These are phyloP conservation scores for Arachis stenosperma DNA, from an alignment of 306 rosid genomes.

Conservation along the genomic window DNA sequence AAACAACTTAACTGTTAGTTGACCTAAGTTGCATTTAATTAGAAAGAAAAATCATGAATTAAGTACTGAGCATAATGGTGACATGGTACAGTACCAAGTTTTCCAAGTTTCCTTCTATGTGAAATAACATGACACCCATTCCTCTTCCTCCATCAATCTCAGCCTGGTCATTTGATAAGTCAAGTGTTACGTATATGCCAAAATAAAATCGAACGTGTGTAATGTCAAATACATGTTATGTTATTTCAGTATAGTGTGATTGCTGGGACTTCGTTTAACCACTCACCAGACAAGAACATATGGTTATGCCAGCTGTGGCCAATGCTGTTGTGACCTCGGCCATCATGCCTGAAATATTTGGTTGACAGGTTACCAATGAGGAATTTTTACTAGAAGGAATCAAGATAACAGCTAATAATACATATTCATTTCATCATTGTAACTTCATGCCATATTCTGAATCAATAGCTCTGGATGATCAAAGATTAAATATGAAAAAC, in stretches of 20 bases:
- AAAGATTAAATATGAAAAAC: constrained; percentile 2
- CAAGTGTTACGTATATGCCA: constrained; percentile 32
- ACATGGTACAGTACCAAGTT: constrained; percentile 64
- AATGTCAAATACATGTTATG: constrained; percentile 18
- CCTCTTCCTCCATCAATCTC: constrained; percentile 97
- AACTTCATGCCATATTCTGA: constrained; percentile 16
- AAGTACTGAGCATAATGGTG: constrained; percentile 32
- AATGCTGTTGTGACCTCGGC: constrained; percentile 85
- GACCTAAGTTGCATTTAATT: constrained; percentile 24
- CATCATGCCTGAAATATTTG: constrained; percentile 80
- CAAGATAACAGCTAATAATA: constrained; percentile 7
- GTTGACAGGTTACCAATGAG: constrained; percentile 17
- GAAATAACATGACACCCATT: constrained; percentile 88
- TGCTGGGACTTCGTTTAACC: constrained; percentile 38
- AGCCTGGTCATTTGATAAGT: constrained; percentile 69
- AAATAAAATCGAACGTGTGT: constrained; percentile 25
- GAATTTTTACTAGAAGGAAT: not conserved
- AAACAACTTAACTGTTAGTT: constrained; percentile 36
- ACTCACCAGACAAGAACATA: constrained; percentile 98
- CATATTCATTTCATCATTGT: constrained; percentile 23
- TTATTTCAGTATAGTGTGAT: constrained; percentile 30
- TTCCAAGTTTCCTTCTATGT: constrained; percentile 75
- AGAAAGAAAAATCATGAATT: constrained; percentile 2
- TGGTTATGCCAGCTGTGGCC: constrained; percentile 76
- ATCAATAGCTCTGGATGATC: constrained; percentile 31